phyloP scores from a whole-genome alignment of 352 stramenopile species.

The Phytopythium litorale region DNA sequence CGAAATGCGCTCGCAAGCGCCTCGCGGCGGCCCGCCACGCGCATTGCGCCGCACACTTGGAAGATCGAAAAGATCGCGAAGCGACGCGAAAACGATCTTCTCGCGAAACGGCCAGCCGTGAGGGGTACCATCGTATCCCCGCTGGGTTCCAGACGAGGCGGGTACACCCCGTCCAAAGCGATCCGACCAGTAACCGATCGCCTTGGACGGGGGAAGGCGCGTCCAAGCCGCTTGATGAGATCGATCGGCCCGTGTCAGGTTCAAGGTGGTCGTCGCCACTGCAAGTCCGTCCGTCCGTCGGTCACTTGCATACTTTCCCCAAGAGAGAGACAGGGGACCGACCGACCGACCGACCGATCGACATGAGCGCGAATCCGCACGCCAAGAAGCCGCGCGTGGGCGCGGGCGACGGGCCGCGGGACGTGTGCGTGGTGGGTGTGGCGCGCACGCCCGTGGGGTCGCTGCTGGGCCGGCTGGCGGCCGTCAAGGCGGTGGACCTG shows the following conservation, averaged over 20 bases:
- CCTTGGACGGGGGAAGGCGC: no score
- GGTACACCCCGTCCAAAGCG: no score
- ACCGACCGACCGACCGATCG: neutral
- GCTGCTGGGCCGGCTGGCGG: slow-evolving; percentile 86
- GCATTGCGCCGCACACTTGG: neutral
- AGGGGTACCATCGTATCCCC: no score
- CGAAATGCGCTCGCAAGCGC: no score
- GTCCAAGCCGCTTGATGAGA: no score
- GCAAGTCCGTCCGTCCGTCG: no score
- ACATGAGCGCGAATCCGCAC: slow-evolving; percentile 3
- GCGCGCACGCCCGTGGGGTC: slow-evolving; percentile 93
- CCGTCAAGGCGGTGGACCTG: slow-evolving; percentile 87
- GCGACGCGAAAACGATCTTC: neutral
- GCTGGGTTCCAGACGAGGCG: no score
- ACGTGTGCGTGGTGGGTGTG: slow-evolving; percentile 92
- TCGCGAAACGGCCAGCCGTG: neutral
- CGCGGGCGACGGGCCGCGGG: slow-evolving; percentile 15
- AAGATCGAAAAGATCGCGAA: slow-evolving; percentile 8
- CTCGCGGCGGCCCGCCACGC: no score
- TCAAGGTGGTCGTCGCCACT: no score
- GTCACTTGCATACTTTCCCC: neutral
- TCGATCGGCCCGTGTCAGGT: no score
- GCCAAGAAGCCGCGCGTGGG: slow-evolving; percentile 6
- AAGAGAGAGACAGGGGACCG: neutral
- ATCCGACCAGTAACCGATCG: no score